Evolutionary conservation across 805 yeast genomes (phyloP), one percentile per base, ranked within the genome.

Genomic region (Starmera dryadoides): DNA sequence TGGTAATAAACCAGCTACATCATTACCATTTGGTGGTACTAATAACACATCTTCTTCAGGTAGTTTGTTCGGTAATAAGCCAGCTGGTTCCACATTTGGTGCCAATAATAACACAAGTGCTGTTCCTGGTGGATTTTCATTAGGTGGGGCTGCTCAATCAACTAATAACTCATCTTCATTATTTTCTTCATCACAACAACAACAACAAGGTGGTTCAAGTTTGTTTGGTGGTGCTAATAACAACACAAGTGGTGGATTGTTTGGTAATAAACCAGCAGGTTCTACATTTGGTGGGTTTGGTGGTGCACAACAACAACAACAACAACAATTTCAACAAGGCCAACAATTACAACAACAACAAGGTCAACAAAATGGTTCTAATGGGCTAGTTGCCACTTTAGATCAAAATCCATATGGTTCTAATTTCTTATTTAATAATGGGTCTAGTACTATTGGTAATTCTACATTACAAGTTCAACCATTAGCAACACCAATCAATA

Each of bases 351-450:
- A 42, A 19, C 49, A 46, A 35, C 60, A 45, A 42, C 58, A 47
- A 39, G 60, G 50, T 30, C 59, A 59, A 20, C 50, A 46, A 39
- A 50, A 47, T 39, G 58, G 55, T 44, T 43, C 49, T 6, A 45
- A 48, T 16, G 48, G 44, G 30, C 49, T 59, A 15, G 53, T 58
- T 35, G 56, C 46, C 37, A 46, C 63, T 39, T 55, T 62, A 38
- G 67, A 63, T 41, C 68, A 69, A 42, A 76, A 82, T 55, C 96
- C 96, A 33, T 89, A 86, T 55, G 95, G 96, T 2, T 71, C 76
- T 35, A 80, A 81, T 49, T 84, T 88, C 6, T 64, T 89, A 38
- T 86, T 85, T 49, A 58, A 56, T 33, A 49, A 58, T 22, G 57
- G 59, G 25, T 53, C 61, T n/a, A 64, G 52, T 22, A 55, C 64